Evolutionary conservation across 768 basidiomycete genomes (phyloP), one percentile per base, ranked within the genome.

Genomic region (Cystobasidium onofrii): DNA sequence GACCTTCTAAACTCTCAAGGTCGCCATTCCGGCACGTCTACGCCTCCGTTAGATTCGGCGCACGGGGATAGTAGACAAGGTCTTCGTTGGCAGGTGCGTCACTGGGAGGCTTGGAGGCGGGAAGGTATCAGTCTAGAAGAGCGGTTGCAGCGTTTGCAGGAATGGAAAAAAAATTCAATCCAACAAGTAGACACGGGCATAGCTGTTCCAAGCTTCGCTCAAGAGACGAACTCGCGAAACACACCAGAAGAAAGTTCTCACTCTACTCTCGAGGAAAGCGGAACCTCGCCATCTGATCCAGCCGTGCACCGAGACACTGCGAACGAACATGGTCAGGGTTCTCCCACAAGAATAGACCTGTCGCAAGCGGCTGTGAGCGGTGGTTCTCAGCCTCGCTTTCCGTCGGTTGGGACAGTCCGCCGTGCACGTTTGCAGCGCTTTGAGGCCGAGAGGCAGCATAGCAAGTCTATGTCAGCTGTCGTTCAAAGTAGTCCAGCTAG

Each of bases 51-150:
- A n/a, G 50, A 69, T 27, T 3, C 27, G 3, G 43, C 66, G 10
- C 23, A 44, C 29, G 46, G 39, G 39, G 66, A 44, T 12, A 54
- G 44, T 18, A 69, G 10, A 34, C 54, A 31, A 69, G 66, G 34
- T 36, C 27, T 33, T 20, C 25, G 50, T 9, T 69, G 66, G 66
- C 29, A 60, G 29, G 6, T 46, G 18, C 27, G 69, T 18, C 50
- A 71, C n/a, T 71, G 69, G 69, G 69, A 71, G 29, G 69, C 69
- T 33, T 71, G 69, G 69, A 55, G 69, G 31, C 29, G 69, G 33
- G 54, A 55, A 41, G 69, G 69, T 25, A 17, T 60, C 9, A 23
- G 29, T 23, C 29, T 71, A 6, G 69, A 55, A n/a, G 69, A 71
- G 2, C 69, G 69, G 15, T 27, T 57, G 3, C 52, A 43, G 33